Percentiles rank a stretch among this genome's conserved stretches.
phyloP scores from a whole-genome alignment of 495 filamentous ascomycete species.

The Schizothecium vesticola region DNA sequence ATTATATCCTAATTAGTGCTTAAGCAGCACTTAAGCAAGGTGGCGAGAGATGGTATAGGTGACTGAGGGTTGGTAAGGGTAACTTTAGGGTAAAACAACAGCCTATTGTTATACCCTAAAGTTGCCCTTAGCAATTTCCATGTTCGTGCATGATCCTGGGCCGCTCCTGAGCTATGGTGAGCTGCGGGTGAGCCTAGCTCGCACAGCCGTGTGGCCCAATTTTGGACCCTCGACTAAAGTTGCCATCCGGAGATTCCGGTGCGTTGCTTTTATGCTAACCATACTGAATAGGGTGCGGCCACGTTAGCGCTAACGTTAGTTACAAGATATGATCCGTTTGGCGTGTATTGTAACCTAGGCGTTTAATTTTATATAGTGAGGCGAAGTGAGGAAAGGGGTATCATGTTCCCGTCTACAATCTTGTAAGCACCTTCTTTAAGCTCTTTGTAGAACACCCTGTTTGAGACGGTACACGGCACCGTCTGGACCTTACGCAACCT shows the following conservation, averaged over 20 bases:
- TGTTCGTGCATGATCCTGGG: conserved; percentile 6
- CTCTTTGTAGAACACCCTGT: too few relatives aligned
- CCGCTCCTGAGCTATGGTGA: conserved; percentile 3
- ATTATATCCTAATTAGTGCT: too few relatives aligned
- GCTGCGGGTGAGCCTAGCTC: conserved; percentile 1
- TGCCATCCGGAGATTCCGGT: conserved; percentile 5
- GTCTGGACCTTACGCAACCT: too few relatives aligned
- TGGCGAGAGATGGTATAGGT: neutral
- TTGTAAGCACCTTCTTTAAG: too few relatives aligned
- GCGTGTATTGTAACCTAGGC: neutral
- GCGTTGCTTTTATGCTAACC: conserved; percentile 1
- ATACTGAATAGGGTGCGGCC: neutral
- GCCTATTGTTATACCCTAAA: neutral
- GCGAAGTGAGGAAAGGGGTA: conserved; percentile 2
- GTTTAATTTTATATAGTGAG: conserved; percentile 2
- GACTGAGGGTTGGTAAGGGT: neutral
- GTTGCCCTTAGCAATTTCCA: too few relatives aligned
- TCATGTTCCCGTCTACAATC: too few relatives aligned
- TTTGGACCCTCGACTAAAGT: too few relatives aligned
- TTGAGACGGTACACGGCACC: too few relatives aligned
- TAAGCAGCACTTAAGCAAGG: too few relatives aligned
- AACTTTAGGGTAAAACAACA: conserved; percentile 1
- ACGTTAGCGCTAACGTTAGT: conserved; percentile 2
- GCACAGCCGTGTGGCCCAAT: conserved; percentile 2
- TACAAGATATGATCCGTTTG: neutral